Base-by-base conservation (phyloP, 176 grass and related monocot genomes). In the Oryza nivara region DNA sequence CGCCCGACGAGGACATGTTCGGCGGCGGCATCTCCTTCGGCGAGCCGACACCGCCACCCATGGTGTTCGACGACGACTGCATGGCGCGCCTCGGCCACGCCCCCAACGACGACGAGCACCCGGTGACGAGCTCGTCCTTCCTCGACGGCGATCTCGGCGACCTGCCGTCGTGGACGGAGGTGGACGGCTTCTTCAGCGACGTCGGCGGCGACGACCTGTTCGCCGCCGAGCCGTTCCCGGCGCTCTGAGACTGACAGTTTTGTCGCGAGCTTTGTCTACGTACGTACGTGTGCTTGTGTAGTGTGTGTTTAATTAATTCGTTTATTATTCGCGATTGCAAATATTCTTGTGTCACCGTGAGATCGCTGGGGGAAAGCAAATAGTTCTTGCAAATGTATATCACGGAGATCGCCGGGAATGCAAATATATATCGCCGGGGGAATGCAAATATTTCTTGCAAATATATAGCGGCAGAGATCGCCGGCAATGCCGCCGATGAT, bases 121-220 rank as follows among this genome's bases (percentile, higher is more conserved):
- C 61, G 13, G 40, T 75, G 38, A 65, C 70, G 47, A 69, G 51
- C 12, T 83, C 79, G n/a, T 1, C 36, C 16, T 5, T 40, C 10
- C 84, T 95, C 8, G 86, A 89, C 8, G 86, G 88, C 20, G 88
- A 91, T 16, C 76, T 92, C 2, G 71, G 84, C 9, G 74, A 79
- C 0, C 46, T 82, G 7, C 85, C 83, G 0, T 30, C 67, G 10
- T 77, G 89, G 78, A 45, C 72, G 4, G 83, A 68, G 28, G 41
- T 65, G 11, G 72, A 81, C 9, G 43, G 44, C 12, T 11, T 68
- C n/a, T 86, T 89, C 40, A 72, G 83, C 9, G 72, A 87, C 71
- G 51, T 60, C 60, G 40, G 71, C 23, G 69, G 49, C 43, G n/a
- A 73, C 10, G 74, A 88, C 19, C 25, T 35, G 26, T 74, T 83